phyloP scores from a whole-genome alignment of 1,284 basidiomycete species.

The Boletellus deceptivus region DNA sequence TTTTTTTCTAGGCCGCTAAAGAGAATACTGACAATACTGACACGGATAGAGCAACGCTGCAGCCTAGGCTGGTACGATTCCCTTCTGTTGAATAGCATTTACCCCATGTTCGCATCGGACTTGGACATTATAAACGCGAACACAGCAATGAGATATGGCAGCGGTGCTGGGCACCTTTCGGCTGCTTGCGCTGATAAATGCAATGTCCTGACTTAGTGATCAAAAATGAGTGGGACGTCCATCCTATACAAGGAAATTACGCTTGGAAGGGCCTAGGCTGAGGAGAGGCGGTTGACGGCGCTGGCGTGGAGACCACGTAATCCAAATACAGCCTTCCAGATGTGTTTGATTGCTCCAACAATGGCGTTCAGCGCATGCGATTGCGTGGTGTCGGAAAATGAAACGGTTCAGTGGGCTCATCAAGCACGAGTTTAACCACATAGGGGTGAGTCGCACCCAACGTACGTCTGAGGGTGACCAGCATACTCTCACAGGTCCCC shows the following conservation, averaged over 20 bases:
- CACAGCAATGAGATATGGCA: neutral
- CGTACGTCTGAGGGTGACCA: slow-evolving; percentile 11
- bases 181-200: neutral
- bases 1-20: slow-evolving; percentile 15
- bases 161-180: neutral
- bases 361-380: slow-evolving; percentile 58
- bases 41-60: neutral
- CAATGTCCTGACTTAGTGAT: too few relatives aligned
- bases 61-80: slow-evolving; percentile 26
- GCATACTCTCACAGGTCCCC: slow-evolving; percentile 66
- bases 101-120: slow-evolving; percentile 14
- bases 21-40: neutral
- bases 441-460: neutral
- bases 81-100: slow-evolving; percentile 39
- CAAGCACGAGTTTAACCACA: slow-evolving; percentile 50
- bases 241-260: slow-evolving; percentile 68
- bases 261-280: slow-evolving; percentile 38
- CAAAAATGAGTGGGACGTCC: slow-evolving; percentile 44
- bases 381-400: slow-evolving; percentile 58
- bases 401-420: slow-evolving; percentile 54
- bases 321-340: slow-evolving; percentile 46
- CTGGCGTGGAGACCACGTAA: slow-evolving; percentile 54
- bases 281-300: slow-evolving; percentile 40
- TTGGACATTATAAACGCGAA: neutral
- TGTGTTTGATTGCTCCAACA: slow-evolving; percentile 43